Conservation (phyloP, 352 stramenopile species). For the Phytophthora podocarpi region DNA sequence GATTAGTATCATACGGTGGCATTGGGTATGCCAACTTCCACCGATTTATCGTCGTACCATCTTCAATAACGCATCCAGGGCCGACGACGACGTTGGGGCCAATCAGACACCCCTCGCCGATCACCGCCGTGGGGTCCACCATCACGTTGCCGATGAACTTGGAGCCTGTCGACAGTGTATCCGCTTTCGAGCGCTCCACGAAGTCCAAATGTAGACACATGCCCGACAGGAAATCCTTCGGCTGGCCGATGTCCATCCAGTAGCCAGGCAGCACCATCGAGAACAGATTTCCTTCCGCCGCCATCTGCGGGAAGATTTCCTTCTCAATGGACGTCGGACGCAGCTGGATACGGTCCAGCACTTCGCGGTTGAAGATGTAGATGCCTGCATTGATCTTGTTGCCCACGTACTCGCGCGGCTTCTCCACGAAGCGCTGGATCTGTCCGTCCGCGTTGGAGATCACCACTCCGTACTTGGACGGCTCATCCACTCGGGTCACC, state of each 20-base stretch:
- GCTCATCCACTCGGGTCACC: slow-evolving; percentile 86
- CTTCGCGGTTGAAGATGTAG: slow-evolving; percentile 90
- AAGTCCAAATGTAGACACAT: slow-evolving; percentile 88
- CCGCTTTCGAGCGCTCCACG: slow-evolving; percentile 52
- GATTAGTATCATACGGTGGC: not conserved
- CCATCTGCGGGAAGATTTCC: slow-evolving; percentile 92
- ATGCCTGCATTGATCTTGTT: slow-evolving; percentile 93
- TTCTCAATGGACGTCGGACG: slow-evolving; percentile 92
- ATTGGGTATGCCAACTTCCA: not conserved
- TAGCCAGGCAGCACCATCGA: slow-evolving; percentile 88
- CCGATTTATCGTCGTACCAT: slow-evolving; percentile 44
- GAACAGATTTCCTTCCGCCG: slow-evolving; percentile 84
- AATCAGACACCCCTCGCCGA: slow-evolving; percentile 82
- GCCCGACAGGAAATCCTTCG: slow-evolving; percentile 89
- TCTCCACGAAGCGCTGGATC: slow-evolving; percentile 91
- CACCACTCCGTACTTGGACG: slow-evolving; percentile 91
- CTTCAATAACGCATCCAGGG: slow-evolving; percentile 83
- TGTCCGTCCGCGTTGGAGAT: slow-evolving; percentile 75
- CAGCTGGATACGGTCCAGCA: slow-evolving; percentile 88
- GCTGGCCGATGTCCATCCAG: slow-evolving; percentile 93
- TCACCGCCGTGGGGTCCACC: slow-evolving; percentile 76
- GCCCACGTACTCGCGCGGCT: slow-evolving; percentile 88
- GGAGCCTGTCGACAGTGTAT: slow-evolving; percentile 56
- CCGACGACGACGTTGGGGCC: slow-evolving; percentile 88
- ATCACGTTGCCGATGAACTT: slow-evolving; percentile 89